A percentile compares a stretch with the other conserved stretches of the same genome.
phyloP scores from a whole-genome alignment of 2,329 filamentous ascomycete genomes.

The Alternaria longipes region DNA sequence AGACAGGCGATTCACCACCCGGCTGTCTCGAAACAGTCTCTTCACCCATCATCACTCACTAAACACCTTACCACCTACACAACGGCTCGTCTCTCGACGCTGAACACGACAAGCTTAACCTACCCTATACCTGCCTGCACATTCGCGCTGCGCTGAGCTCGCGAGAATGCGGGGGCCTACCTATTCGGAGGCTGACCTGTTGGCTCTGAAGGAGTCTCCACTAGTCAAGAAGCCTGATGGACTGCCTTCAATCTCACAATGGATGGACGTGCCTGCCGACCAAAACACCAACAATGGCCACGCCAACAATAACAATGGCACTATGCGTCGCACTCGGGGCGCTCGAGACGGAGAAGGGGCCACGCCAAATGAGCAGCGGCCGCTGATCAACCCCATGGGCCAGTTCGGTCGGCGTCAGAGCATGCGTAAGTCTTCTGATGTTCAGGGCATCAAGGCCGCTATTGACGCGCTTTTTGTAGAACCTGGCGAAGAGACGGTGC shows the following conservation, averaged over 20 bases:
- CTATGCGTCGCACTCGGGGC: slow-evolving; percentile 36
- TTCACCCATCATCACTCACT: slow-evolving; percentile 17
- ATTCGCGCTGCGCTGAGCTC: slow-evolving; percentile 16
- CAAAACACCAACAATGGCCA: slow-evolving; percentile 38
- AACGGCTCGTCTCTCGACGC: slow-evolving; percentile 3
- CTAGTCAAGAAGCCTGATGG: slow-evolving; percentile 81
- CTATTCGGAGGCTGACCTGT: slow-evolving; percentile 80
- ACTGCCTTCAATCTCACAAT: slow-evolving; percentile 87
- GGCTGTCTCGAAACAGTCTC: slow-evolving; percentile 29
- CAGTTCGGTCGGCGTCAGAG: slow-evolving; percentile 46
- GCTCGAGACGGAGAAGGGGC: slow-evolving; percentile 40
- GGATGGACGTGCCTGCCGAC: slow-evolving; percentile 79
- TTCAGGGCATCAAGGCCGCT: slow-evolving; percentile 50
- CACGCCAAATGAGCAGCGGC: slow-evolving; percentile 38
- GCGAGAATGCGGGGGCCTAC: slow-evolving; percentile 41
- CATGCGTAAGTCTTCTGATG: slow-evolving; percentile 60
- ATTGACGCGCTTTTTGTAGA: slow-evolving; percentile 57
- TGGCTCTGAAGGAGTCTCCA: slow-evolving; percentile 80
- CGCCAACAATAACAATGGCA: slow-evolving; percentile 33
- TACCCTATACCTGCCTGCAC: slow-evolving; percentile 28
- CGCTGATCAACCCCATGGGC: slow-evolving; percentile 49
- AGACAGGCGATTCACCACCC: slow-evolving; percentile 27
- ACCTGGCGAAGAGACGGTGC: slow-evolving; percentile 78
- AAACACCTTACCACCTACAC: slow-evolving; percentile 14
- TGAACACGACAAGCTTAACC: slow-evolving; percentile 13